Percentiles rank a stretch among this genome's conserved stretches.
Conservation (phyloP, 2,329 filamentous ascomycete genomes). For the Alternaria angustiovoidea region DNA sequence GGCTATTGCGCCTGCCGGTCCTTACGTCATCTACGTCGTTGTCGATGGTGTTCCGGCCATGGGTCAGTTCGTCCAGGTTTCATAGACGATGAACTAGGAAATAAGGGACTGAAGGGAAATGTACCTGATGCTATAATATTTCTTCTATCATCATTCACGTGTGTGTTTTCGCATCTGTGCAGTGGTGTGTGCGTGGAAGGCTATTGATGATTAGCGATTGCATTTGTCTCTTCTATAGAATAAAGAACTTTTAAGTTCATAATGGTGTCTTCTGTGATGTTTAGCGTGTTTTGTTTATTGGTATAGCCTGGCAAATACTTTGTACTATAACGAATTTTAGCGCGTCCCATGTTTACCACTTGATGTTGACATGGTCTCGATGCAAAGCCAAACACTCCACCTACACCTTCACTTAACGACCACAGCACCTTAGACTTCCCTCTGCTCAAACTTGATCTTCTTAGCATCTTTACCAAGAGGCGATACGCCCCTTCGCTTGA, state of each 20-base stretch:
- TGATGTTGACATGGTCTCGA: not conserved
- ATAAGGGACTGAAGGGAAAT: not conserved
- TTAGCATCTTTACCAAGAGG: not conserved
- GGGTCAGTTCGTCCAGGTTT: conserved; percentile 61
- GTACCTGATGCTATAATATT: not conserved
- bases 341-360: not conserved
- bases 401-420: not conserved
- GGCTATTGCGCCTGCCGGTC: conserved; percentile 65
- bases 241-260: not conserved
- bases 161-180: not conserved
- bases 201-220: not conserved
- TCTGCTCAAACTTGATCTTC: not conserved
- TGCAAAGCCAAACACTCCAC: not conserved
- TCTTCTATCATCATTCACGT: not conserved
- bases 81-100: conserved; percentile 24
- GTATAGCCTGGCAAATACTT: not conserved
- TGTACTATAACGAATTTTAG: not conserved
- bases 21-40: conserved; percentile 67
- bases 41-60: conserved; percentile 63
- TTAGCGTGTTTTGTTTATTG: not conserved
- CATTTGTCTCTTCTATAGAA: not conserved
- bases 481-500: no score
- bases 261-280: not conserved
- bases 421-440: not conserved
- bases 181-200: not conserved